Evolutionary conservation across 176 grass and related monocot genomes (phyloP), one percentile per base, ranked within the genome.

Genomic region (Bothriochloa decipiens): DNA sequence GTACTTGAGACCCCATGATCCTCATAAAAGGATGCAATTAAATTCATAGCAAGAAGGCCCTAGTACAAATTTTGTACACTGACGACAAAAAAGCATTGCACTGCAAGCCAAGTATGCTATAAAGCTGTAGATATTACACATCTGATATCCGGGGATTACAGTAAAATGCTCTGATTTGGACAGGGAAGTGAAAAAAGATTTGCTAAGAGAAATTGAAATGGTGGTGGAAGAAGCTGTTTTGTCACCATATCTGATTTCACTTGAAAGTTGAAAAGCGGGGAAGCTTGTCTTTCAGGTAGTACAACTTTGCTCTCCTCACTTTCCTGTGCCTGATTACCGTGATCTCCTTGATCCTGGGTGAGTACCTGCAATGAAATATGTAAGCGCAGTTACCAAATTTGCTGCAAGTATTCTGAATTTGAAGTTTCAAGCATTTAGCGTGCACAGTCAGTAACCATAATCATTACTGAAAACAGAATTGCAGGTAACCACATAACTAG

Each of bases 211-310:
- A 80, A 68, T 86, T 46, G 26, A 83, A 79, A 86, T 83, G 60
- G 60, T 52, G 83, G 63, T 76, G 11, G 17, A 35, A 86, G 78
- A 75, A 78, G 72, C 22, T 73, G 67, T 61, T 75, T 28, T 15
- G 39, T 47, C 14, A 2, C 12, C 32, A 14, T 69, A 68, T 81
- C 68, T 83, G n/a, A 82, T 87, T 87, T 91, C 90, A 95, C 90
- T 99, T 99, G 93, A 99, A 96, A 53, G 97, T 99, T 37, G 91
- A 96, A 80, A 99, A 83, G 68, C 97, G 93, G 32, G 97, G 97
- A 78, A 99, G 97, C 84, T 96, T 96, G 68, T 94, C 79, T 79
- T 92, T 93, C 86, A 96, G 84, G 80, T 99, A 99, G 82, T 92
- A 99, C 70, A 99, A 75, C 67, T 94, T 98, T 80, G 96, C 96